A percentile compares a stretch with the other conserved stretches of the same genome.
Conservation (phyloP, 108 stramenopile species). For the Mediolabrus comicus region DNA sequence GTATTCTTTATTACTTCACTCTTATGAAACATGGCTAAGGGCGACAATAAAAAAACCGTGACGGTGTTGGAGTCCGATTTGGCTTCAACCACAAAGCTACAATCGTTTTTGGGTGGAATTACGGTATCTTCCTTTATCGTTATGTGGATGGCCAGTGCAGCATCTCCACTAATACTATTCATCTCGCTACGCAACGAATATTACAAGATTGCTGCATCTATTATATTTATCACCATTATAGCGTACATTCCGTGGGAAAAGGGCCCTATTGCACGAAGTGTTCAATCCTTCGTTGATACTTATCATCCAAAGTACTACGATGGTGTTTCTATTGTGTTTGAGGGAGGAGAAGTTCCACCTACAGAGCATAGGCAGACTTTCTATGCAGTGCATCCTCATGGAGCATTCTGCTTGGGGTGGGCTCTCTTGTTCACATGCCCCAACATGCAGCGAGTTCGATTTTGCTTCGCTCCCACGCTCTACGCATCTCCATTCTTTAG, state of each 20-base stretch:
- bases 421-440: constrained; percentile 34
- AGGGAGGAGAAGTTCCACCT: constrained; percentile 28
- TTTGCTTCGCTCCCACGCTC: constrained; percentile 59
- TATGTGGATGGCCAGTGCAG: constrained; percentile 26
- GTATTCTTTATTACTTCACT: too few species aligned
- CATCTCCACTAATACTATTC: constrained; percentile 27
- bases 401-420: constrained; percentile 64
- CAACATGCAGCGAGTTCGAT: constrained; percentile 43
- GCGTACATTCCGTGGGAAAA: constrained; percentile 59
- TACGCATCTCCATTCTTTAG: constrained; percentile 62
- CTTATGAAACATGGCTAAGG: too few species aligned
- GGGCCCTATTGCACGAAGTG: constrained; percentile 7
- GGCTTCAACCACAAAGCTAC: constrained; percentile 4
- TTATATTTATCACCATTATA: constrained; percentile 29
- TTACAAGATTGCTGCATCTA: constrained; percentile 3
- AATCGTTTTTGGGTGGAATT: constrained; percentile 16
- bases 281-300: constrained; percentile 16
- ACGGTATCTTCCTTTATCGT: constrained; percentile 26
- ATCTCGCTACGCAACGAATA: constrained; percentile 11
- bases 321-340: constrained; percentile 34
- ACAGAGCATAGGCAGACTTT: constrained; percentile 34
- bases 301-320: constrained; percentile 34
- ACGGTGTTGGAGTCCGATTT: constrained; percentile 15
- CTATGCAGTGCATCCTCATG: constrained; percentile 64
- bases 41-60: background rate